Percentiles rank a stretch among this genome's conserved stretches.
Evolutionary conservation across 345 rosid species (phyloP).

Genomic region (Theobroma cacao): DNA sequence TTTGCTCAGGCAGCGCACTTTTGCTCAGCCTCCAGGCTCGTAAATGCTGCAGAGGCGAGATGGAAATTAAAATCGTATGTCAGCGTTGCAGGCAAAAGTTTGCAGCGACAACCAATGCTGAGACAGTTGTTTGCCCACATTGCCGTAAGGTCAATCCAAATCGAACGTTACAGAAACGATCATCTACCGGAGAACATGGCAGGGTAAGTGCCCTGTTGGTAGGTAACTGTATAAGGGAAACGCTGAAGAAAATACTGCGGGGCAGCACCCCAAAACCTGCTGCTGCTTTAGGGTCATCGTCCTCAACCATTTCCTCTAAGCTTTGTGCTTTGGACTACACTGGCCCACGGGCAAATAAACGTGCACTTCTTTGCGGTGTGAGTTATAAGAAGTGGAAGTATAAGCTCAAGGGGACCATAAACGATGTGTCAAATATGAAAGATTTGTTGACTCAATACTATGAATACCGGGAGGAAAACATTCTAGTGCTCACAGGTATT

Average conservation of each 20-base stretch:
- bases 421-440: slow-evolving; percentile 49
- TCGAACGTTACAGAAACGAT: background rate
- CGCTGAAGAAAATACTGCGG: background rate
- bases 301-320: background rate
- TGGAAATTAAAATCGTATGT: background rate
- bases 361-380: slow-evolving; percentile 54
- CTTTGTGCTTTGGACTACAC: background rate
- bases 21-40: background rate
- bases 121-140: background rate
- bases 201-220: background rate
- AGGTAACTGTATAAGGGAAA: background rate
- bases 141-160: background rate
- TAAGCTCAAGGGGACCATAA: slow-evolving; percentile 48
- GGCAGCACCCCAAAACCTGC: background rate
- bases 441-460: slow-evolving; percentile 39
- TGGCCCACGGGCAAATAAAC: slow-evolving; percentile 20
- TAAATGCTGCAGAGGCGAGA: background rate
- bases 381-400: slow-evolving; percentile 39
- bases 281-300: background rate
- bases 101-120: background rate
- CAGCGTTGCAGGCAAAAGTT: background rate
- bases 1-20: background rate
- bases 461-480: slow-evolving; percentile 22
- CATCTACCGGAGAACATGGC: background rate
- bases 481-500: slow-evolving; percentile 52